A percentile compares a stretch with the other conserved stretches of the same genome.
These are phyloP conservation scores for Beauveria varroae DNA, from an alignment of 2,329 filamentous ascomycete species.

Conservation along the genomic window DNA sequence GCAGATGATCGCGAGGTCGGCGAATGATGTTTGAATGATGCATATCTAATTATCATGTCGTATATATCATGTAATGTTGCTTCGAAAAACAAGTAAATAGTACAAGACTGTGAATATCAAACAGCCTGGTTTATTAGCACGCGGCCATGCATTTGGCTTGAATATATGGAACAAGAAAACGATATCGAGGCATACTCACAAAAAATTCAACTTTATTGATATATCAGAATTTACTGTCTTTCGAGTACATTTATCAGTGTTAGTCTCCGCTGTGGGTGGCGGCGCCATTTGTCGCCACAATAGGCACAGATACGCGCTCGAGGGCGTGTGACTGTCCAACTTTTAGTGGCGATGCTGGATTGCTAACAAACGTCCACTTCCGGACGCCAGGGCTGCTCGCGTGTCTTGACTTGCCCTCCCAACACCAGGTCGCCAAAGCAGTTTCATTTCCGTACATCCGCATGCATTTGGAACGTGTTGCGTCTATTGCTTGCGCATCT, in stretches of 20 bases:
- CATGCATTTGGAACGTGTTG: not conserved
- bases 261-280: not conserved
- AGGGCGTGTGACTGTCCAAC: conserved; percentile 6
- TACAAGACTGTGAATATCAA: too few species aligned
- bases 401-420: conserved; percentile 14
- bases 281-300: not conserved
- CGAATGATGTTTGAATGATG: conserved; percentile 29
- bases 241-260: not conserved
- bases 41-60: not conserved
- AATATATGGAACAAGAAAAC: too few species aligned
- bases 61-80: not conserved
- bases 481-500: not conserved
- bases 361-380: conserved; percentile 10
- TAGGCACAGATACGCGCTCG: not conserved
- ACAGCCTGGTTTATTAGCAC: too few species aligned
- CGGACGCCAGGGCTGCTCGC: conserved; percentile 17
- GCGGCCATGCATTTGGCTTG: not conserved
- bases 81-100: too few species aligned
- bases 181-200: too few species aligned
- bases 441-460: not conserved
- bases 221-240: too few species aligned
- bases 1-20: conserved; percentile 46
- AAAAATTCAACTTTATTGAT: too few species aligned
- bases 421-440: not conserved
- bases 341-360: conserved; percentile 10